Evolutionary conservation across 345 rosid species (phyloP).

Genomic region (Eucalyptus fibrosa): DNA sequence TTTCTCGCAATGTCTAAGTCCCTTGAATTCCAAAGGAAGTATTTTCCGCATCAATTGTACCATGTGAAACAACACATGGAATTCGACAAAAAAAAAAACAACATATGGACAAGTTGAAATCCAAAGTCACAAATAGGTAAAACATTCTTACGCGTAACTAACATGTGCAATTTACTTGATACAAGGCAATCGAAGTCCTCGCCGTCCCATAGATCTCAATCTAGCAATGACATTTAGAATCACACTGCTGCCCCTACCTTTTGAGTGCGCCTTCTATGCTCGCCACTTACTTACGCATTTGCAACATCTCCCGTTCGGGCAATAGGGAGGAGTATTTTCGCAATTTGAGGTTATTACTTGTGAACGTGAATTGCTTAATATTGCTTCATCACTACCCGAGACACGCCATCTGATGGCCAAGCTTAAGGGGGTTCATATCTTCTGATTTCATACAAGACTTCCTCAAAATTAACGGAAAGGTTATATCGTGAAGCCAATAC

Average conservation of each 20-base stretch:
- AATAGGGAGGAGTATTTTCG: neutral
- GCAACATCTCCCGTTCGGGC: neutral
- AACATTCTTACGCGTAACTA: neutral
- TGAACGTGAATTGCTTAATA: neutral
- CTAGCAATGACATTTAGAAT: neutral
- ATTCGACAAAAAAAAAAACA: too few species aligned
- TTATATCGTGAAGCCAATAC: neutral
- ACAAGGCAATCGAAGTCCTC: neutral
- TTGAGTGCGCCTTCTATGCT: neutral
- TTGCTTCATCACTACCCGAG: neutral
- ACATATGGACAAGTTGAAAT: neutral
- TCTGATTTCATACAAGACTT: neutral
- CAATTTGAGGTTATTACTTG: neutral
- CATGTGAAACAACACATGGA: neutral
- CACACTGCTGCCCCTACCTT: neutral
- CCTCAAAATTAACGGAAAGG: neutral
- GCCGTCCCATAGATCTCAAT: neutral
- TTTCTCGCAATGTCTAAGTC: neutral
- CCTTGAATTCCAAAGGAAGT: fast-evolving
- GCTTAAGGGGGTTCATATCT: neutral
- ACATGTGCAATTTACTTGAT: neutral
- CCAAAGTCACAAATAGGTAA: neutral
- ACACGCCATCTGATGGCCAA: neutral
- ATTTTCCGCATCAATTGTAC: neutral
- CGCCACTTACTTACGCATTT: neutral